Base-by-base conservation (phyloP, 805 yeast species). In the Komagataella pseudopastoris region DNA sequence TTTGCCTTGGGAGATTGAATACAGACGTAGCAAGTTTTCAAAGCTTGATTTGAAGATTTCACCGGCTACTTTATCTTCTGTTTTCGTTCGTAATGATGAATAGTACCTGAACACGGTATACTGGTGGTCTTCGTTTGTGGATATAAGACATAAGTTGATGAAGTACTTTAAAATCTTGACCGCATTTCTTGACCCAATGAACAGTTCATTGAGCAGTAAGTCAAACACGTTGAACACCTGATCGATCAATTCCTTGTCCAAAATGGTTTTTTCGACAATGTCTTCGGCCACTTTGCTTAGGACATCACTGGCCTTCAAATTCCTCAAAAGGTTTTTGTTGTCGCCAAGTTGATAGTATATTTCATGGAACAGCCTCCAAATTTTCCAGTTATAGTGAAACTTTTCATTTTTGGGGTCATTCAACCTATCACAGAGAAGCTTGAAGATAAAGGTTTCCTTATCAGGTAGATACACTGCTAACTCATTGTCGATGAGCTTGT, bases 341-440 rank as follows among this genome's bases (percentile, higher is more conserved):
- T 22, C 47, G 53, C 53, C 43, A 62, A 55, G n/a, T 23, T 47
- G 3, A 22, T 30, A 70, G 68, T 66, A 2, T 59, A 52, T 17
- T 59, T 56, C 22, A 71, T 59, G 56, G 4, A 80, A 73, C 7
- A 82, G 62, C 10, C 54, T 52, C 91, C 91, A 85, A 1, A 76
- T 63, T 1, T 61, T 58, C 1, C 59, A 51, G 51, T 67, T 63
- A n/a, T 52, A 60, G 56, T 73, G 79, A 69, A 80, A 80, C n/a
- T 18, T 23, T 45, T 22, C 23, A 5, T 59, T 54, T 2, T 62
- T 54, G n/a, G 63, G 61, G 48, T 71, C 71, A 7, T 56, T 54
- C 58, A 84, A 62, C 51, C 89, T 68, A 59, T 83, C 88, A 50
- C 78, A 70, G 1, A 84, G 54, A 39, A 85, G 66, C 49, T 81